Conservation (phyloP, 164 flowering plant genomes). For the Cinnamomum micranthum region DNA sequence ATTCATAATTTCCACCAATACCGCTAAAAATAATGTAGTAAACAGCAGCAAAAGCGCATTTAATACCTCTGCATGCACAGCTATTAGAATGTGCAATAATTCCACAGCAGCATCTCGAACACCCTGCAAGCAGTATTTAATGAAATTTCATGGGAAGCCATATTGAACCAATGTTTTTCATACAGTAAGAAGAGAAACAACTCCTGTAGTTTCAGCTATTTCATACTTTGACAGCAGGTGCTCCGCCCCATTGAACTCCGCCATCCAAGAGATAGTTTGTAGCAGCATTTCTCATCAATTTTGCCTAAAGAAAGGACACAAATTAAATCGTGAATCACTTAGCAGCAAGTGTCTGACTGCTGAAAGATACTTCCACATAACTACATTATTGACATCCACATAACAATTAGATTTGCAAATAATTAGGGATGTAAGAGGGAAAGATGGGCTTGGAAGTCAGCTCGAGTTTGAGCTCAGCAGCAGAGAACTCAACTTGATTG, state of each 20-base stretch:
- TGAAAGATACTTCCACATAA: background rate
- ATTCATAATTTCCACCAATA: no score
- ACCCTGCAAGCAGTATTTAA: constrained; percentile 50
- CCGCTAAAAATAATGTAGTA: no score
- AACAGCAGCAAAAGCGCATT: no score
- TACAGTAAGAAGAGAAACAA: background rate
- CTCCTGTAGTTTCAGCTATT: background rate
- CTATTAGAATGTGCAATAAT: constrained; percentile 78
- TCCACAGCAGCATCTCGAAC: constrained; percentile 96
- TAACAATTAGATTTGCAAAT: no score
- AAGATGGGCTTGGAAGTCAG: no score
- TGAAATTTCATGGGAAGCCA: background rate
- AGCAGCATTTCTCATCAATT: constrained; percentile 78
- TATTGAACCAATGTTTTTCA: background rate
- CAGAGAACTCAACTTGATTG: no score
- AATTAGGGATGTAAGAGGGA: no score
- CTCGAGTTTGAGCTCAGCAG: no score
- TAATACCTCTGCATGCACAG: constrained; percentile 96
- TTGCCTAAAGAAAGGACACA: constrained; percentile 49
- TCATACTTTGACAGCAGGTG: constrained; percentile 85
- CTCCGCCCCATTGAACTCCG: constrained; percentile 93
- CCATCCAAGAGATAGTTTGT: constrained; percentile 76
- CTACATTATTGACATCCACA: background rate
- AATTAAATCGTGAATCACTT: background rate
- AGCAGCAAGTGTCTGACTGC: background rate